A percentile compares a stretch with the other conserved stretches of the same genome.
phyloP scores from a whole-genome alignment of 2,329 filamentous ascomycete species.

The Aspergillus sp. region DNA sequence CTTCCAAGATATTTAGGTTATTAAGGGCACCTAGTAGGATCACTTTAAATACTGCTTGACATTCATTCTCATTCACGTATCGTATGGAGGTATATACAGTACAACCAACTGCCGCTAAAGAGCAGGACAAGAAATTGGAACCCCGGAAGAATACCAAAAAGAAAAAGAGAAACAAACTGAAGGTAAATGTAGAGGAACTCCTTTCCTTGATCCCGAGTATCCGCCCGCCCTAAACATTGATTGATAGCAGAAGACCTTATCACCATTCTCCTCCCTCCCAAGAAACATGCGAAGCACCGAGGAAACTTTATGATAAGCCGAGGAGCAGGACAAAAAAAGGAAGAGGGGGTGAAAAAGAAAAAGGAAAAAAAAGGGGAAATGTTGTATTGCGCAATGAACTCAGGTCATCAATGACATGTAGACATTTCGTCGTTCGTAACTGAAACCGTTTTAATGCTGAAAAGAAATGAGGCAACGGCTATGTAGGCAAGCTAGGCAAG shows the following conservation, averaged over 20 bases:
- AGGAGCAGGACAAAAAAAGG: no score
- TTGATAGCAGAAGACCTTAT: neutral
- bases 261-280: neutral
- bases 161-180: neutral
- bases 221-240: neutral
- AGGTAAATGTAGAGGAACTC: neutral
- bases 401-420: neutral
- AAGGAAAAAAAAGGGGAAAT: neutral
- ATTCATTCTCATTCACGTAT: neutral
- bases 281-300: neutral
- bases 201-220: neutral
- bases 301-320: neutral
- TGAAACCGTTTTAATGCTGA: neutral
- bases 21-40: no score
- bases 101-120: neutral
- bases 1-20: no score
- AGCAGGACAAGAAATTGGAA: neutral
- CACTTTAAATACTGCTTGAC: neutral
- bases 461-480: neutral
- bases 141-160: neutral
- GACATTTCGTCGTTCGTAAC: neutral
- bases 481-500: neutral
- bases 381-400: neutral
- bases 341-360: no score
- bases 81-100: neutral